Evolutionary conservation across 164 flowering plant species (phyloP), one percentile per base, ranked within the genome.

Genomic region (Nelumbo lutea): DNA sequence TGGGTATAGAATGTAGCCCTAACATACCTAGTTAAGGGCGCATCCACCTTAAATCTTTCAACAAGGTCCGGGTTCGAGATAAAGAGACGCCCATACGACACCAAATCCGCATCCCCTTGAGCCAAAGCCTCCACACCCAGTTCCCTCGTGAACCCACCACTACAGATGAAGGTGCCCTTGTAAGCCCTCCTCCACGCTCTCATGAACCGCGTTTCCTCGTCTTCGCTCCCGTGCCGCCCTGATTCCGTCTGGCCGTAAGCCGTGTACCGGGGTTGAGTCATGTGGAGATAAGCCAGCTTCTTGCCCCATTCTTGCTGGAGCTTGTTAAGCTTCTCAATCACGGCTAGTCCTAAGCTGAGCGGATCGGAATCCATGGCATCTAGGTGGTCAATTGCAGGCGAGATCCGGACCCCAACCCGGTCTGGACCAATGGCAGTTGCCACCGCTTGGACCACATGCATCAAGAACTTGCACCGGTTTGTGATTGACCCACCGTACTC

Each of bases 61-160:
- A 77, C 79, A 59, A 83, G 64, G 72, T 83, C 83, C 1, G 86
- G 86, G 68, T 83, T 83, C 2, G 86, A 77, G 15, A 83, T 72
- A 52, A 80, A 83, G 27, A 68, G 70, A 0, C 86, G 73, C 6
- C 81, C 86, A 44, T 70, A 79, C 1, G 83, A 78, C 47, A 80
- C 78, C 41, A 83, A 59, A 77, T 83, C 86, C 3, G 83, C 80
- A 55, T 75, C 83, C 1, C 83, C 83, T 3, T 71, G 47, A 6
- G 62, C 78, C 43, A 80, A 14, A 4, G 80, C 83, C 65, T 72
- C 72, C 66, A 57, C 71, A 2, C 83, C 86, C 2, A 68, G 73
- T 39, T 83, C 83, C 61, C 72, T 80, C 4, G 76, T 75, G 78
- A 65, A 83, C 9, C 86, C 86, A n/a, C 86, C 86, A 50, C 80